Evolutionary conservation across 768 basidiomycete genomes (phyloP).

Genomic region (Dioszegia aurantiaca): DNA sequence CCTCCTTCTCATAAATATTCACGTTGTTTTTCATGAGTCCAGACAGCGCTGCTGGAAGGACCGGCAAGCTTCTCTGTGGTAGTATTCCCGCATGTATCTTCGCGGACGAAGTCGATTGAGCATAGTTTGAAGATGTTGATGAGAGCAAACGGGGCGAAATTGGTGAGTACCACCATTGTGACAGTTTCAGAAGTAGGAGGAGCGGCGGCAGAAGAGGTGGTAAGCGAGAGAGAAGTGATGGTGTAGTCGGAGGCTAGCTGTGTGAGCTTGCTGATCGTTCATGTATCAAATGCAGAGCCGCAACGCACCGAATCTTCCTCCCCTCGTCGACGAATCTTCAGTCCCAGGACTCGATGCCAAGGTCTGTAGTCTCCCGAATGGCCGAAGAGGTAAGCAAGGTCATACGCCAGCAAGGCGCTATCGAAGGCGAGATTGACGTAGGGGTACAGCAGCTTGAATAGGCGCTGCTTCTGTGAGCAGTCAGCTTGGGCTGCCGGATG

Average conservation of each 20-base stretch:
- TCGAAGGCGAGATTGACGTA: conserved; percentile 76
- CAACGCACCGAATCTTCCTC: conserved; percentile 21
- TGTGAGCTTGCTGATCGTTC: conserved; percentile 12
- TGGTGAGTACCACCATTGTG: conserved; percentile 99
- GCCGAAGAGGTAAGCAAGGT: conserved; percentile 86
- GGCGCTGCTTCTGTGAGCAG: conserved; percentile 39
- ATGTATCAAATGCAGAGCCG: neutral
- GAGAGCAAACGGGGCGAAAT: conserved; percentile 71
- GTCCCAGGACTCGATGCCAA: conserved; percentile 81
- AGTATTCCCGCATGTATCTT: conserved; percentile 59
- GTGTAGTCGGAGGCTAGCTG: conserved; percentile 11
- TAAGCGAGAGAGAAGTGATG: conserved; percentile 16
- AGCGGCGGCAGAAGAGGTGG: conserved; percentile 63
- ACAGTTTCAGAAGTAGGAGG: conserved; percentile 94
- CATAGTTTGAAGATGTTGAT: conserved; percentile 48
- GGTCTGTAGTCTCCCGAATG: conserved; percentile 81
- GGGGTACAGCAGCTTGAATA: conserved; percentile 75
- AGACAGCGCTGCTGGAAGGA: conserved; percentile 58
- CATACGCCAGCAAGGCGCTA: conserved; percentile 75
- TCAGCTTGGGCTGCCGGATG: no score
- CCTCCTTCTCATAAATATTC: no score
- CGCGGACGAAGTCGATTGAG: conserved; percentile 56
- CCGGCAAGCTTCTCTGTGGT: conserved; percentile 70
- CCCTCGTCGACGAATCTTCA: conserved; percentile 67
- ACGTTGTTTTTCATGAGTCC: neutral